Evolutionary conservation across 148 eudicot species (phyloP).

Genomic region (Nyssa sinensis): DNA sequence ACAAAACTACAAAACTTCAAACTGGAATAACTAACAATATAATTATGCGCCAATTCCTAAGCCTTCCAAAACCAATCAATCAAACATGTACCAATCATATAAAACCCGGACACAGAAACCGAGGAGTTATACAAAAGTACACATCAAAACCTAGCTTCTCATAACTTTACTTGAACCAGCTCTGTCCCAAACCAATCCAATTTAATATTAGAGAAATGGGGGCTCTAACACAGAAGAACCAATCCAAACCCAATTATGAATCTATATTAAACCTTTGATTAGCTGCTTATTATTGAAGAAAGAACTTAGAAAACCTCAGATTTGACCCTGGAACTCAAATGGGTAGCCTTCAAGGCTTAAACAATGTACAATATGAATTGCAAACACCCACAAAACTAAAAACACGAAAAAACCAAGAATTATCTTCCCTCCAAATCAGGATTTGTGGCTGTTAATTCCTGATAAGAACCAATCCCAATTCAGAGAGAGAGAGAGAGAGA

Average conservation of each 20-base stretch:
- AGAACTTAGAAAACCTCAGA: neutral
- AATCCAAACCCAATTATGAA: neutral
- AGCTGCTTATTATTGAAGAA: neutral
- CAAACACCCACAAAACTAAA: constrained; percentile 10
- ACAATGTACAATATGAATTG: neutral
- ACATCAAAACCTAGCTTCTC: neutral
- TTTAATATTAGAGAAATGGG: too few species aligned
- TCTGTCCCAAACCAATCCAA: neutral
- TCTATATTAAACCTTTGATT: neutral
- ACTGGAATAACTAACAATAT: neutral
- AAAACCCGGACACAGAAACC: neutral
- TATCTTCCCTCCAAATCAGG: constrained; percentile 14
- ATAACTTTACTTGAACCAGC: too few species aligned
- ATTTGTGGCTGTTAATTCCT: constrained; percentile 3
- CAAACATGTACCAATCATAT: neutral
- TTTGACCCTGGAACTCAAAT: constrained; percentile 7
- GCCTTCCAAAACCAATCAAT: neutral
- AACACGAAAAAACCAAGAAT: neutral
- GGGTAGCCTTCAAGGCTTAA: neutral
- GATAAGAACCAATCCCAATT: constrained; percentile 23
- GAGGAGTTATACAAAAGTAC: neutral
- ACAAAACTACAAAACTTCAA: neutral
- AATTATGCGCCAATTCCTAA: neutral
- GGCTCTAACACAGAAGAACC: too few species aligned
- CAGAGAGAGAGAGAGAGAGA: constrained; percentile 14